Conservation (phyloP, 257 asterid species). For the Salvia miltiorrhiza region DNA sequence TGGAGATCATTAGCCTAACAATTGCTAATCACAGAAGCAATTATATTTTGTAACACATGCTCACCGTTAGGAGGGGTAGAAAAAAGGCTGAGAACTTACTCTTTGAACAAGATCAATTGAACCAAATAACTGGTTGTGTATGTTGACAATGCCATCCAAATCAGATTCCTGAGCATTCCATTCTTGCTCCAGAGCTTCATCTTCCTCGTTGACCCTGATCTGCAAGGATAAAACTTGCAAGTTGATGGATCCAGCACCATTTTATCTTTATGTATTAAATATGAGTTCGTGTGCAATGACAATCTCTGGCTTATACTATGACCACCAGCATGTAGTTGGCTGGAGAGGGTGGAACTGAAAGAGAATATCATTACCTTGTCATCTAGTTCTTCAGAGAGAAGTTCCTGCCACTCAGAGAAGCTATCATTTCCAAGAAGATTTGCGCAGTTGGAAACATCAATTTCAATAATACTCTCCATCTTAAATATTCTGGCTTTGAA, state of each 20-base stretch:
- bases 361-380: constrained; percentile 42
- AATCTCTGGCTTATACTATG: not conserved
- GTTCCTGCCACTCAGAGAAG: constrained; percentile 76
- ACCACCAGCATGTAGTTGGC: not conserved
- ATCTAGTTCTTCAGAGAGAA: constrained; percentile 53
- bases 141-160: constrained; percentile 56
- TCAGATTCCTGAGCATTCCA: constrained; percentile 63
- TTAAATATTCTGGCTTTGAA: constrained; percentile 74
- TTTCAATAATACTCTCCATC: constrained; percentile 65
- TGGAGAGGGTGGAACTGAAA: not conserved
- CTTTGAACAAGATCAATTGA: constrained; percentile 60
- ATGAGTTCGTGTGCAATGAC: not conserved
- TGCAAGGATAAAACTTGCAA: constrained; percentile 24
- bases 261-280: not conserved
- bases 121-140: constrained; percentile 81
- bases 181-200: constrained; percentile 47
- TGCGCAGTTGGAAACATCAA: constrained; percentile 65
- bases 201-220: constrained; percentile 38
- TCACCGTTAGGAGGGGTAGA: not conserved
- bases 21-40: not conserved
- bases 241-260: not conserved
- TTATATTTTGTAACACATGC: not conserved
- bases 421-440: constrained; percentile 49
- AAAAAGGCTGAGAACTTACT: constrained; percentile 32
- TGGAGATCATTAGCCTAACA: not conserved